These are phyloP conservation scores for Trichoderma oligosporum DNA, from an alignment of 2,329 filamentous ascomycete species.

Conservation along the genomic window DNA sequence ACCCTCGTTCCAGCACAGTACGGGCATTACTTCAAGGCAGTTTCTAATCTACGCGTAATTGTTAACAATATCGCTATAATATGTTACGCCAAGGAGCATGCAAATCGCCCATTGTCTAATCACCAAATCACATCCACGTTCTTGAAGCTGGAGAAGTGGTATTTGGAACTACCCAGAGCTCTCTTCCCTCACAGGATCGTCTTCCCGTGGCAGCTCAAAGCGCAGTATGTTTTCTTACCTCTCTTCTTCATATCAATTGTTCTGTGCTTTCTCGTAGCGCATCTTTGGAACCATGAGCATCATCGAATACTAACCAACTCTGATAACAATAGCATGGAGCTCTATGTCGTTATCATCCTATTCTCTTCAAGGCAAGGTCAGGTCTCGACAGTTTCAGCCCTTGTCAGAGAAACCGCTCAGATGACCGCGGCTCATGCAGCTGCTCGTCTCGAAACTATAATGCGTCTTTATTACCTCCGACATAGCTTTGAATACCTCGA, in stretches of 20 bases:
- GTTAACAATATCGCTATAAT: conserved; percentile 28
- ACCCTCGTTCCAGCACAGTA: conserved; percentile 25
- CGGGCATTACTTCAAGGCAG: conserved; percentile 28
- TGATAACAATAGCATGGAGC: background rate
- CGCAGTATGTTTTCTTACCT: conserved; percentile 28
- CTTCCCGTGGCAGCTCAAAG: conserved; percentile 30
- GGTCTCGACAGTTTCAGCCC: background rate
- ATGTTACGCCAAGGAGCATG: background rate
- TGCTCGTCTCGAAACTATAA: conserved; percentile 31
- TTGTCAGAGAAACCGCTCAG: background rate
- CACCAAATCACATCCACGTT: conserved; percentile 19
- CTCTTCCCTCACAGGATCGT: conserved; percentile 27
- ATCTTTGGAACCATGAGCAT: too few relatives aligned
- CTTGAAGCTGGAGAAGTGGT: conserved; percentile 25
- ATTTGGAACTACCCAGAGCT: conserved; percentile 23
- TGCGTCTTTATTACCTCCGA: conserved; percentile 35
- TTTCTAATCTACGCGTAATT: conserved; percentile 28
- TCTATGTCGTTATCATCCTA: conserved; percentile 5
- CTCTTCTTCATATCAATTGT: background rate
- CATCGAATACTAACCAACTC: background rate
- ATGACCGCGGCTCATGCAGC: conserved; percentile 22
- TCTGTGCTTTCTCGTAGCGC: too few relatives aligned
- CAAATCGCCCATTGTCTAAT: conserved; percentile 1
- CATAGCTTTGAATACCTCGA: conserved; percentile 28
- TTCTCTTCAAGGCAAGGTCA: background rate